Evolutionary conservation across 1,284 basidiomycete species (phyloP).

Genomic region (Ustilago shanxiensis): DNA sequence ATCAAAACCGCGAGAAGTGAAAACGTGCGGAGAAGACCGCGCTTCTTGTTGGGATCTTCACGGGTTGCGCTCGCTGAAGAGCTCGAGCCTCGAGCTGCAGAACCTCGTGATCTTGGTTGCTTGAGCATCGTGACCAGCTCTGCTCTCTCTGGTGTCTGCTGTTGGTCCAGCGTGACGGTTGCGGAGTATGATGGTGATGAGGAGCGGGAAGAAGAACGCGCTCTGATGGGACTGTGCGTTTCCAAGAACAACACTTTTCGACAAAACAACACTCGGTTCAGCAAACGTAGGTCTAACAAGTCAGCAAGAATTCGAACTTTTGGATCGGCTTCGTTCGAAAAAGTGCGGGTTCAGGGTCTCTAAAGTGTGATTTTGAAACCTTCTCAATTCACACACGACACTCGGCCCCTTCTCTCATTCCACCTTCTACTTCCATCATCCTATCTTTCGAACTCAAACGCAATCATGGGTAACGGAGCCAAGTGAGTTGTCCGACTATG

Average conservation of each 20-base stretch:
- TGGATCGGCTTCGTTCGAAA: slow-evolving; percentile 1
- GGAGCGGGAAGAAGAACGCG: not conserved
- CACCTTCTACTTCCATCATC: slow-evolving; percentile 3
- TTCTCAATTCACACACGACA: slow-evolving; percentile 11
- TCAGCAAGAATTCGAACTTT: not conserved
- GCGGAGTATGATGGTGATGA: not conserved
- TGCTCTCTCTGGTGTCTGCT: not conserved
- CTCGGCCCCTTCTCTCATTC: slow-evolving; percentile 1
- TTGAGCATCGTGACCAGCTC: not conserved
- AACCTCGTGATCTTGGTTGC: not conserved
- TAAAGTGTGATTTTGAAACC: not conserved
- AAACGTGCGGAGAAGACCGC: not conserved
- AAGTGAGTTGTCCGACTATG: slow-evolving; percentile 34
- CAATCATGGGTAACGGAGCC: slow-evolving; percentile 61
- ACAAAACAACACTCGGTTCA: not conserved
- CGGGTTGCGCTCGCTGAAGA: not conserved
- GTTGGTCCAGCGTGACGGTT: too few relatives aligned
- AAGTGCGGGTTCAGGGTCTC: slow-evolving; percentile 27
- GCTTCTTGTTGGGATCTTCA: not conserved
- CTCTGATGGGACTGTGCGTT: not conserved
- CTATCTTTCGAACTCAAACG: not conserved
- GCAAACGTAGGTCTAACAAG: not conserved
- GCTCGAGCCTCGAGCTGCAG: not conserved
- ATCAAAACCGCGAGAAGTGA: not conserved
- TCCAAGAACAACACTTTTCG: slow-evolving; percentile 9